Conservation (phyloP, 2,329 filamentous ascomycete species). For the Raffaelea deltoideospora region DNA sequence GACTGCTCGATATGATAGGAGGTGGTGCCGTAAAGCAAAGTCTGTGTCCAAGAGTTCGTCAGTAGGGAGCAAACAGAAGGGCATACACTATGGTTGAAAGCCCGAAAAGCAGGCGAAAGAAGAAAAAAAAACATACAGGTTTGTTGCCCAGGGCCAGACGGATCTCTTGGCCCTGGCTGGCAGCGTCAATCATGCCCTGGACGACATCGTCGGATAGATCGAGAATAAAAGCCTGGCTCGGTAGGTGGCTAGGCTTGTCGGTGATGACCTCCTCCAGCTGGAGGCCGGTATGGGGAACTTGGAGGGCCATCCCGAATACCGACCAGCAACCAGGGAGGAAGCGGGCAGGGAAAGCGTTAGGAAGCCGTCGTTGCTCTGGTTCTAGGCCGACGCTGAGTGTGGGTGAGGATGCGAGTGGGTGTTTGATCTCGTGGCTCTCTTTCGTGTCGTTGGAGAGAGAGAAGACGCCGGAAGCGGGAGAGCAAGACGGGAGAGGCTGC, state of each 20-base stretch:
- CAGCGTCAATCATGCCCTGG: constrained; percentile 46
- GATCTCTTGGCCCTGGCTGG: constrained; percentile 39
- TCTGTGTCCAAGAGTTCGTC: constrained; percentile 20
- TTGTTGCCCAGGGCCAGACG: constrained; percentile 40
- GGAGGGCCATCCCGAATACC: constrained; percentile 23
- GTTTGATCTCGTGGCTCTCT: neutral
- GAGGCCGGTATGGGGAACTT: constrained; percentile 42
- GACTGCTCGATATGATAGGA: constrained; percentile 28
- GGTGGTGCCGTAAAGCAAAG: constrained; percentile 36
- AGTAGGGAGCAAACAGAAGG: neutral
- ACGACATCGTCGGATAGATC: constrained; percentile 42
- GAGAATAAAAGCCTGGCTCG: constrained; percentile 41
- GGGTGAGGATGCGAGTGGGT: neutral
- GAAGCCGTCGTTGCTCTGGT: neutral
- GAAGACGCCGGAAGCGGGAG: neutral
- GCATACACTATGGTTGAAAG: too few relatives aligned
- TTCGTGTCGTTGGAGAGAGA: neutral
- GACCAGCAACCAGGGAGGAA: constrained; percentile 9
- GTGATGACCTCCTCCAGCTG: constrained; percentile 38
- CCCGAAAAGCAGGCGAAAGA: constrained; percentile 3
- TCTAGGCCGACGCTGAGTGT: neutral
- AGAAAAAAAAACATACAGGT: constrained; percentile 36
- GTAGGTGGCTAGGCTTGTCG: constrained; percentile 26
- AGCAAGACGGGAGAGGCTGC: neutral
- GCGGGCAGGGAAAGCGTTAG: neutral